These are phyloP conservation scores for Kluyveromyces dobzhanskii DNA, from an alignment of 805 yeast genomes.

Conservation along the genomic window DNA sequence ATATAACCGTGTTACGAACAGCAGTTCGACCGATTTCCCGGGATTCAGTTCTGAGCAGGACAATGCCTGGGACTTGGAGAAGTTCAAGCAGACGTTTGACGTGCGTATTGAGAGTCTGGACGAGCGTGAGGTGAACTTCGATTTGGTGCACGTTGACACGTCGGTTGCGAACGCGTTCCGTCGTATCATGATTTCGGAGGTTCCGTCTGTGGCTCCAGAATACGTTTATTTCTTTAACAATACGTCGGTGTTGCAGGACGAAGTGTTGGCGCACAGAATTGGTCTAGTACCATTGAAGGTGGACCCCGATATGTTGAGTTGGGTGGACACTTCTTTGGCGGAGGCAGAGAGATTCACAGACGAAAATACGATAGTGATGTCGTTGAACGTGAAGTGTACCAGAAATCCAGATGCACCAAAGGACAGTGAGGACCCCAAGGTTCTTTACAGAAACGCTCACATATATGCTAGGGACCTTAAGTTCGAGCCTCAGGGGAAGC, in stretches of 20 bases:
- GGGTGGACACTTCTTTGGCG: conserved; percentile 64
- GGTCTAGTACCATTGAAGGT: conserved; percentile 87
- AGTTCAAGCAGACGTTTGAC: conserved; percentile 59
- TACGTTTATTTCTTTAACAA: conserved; percentile 84
- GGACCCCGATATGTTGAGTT: conserved; percentile 79
- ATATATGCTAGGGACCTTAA: conserved; percentile 85
- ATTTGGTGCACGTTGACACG: conserved; percentile 78
- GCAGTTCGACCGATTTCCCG: conserved; percentile 85
- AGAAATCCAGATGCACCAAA: conserved; percentile 77
- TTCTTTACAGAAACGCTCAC: conserved; percentile 72
- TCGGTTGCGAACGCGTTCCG: conserved; percentile 94
- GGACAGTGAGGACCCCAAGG: conserved; percentile 71
- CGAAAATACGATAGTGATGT: conserved; percentile 79
- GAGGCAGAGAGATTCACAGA: conserved; percentile 72
- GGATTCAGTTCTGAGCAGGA: conserved; percentile 60
- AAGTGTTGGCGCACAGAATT: conserved; percentile 90
- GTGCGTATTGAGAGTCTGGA: conserved; percentile 58
- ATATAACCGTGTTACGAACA: conserved; percentile 84
- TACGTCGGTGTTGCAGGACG: conserved; percentile 95
- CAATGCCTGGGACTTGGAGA: conserved; percentile 75
- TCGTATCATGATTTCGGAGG: conserved; percentile 94
- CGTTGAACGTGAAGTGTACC: conserved; percentile 75
- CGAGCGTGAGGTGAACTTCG: conserved; percentile 76
- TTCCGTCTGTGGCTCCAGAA: conserved; percentile 94
- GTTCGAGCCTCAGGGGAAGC: conserved; percentile 89